Conservation (phyloP, 148 eudicot species). For the Chenopodium formosanum region DNA sequence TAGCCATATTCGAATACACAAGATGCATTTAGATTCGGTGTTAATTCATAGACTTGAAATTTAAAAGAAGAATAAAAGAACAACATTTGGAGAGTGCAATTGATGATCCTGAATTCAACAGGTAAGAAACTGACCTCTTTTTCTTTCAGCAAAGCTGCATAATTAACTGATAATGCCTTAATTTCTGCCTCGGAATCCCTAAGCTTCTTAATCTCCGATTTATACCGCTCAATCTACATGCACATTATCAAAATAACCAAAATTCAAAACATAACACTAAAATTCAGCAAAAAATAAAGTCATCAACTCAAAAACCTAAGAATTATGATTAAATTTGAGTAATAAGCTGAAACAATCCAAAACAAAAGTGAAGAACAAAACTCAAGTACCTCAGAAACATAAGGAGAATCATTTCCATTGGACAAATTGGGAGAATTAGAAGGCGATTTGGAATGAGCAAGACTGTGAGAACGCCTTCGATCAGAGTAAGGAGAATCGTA, state of each 20-base stretch:
- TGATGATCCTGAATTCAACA: background rate
- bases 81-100: background rate
- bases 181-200: conserved; percentile 84
- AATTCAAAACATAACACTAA: background rate
- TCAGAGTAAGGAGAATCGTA: conserved; percentile 35
- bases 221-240: conserved; percentile 66
- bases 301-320: background rate
- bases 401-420: conserved; percentile 59
- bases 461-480: conserved; percentile 56
- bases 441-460: conserved; percentile 38
- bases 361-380: background rate
- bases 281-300: background rate
- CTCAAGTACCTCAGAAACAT: conserved; percentile 50
- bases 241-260: background rate
- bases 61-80: background rate
- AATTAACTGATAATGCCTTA: conserved; percentile 89
- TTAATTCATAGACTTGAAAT: background rate
- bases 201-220: conserved; percentile 79
- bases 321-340: background rate
- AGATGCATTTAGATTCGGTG: background rate
- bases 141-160: conserved; percentile 91
- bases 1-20: background rate
- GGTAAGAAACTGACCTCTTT: conserved; percentile 60
- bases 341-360: background rate
- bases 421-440: conserved; percentile 40